Percentiles rank a stretch among this genome's conserved stretches.
Conservation (phyloP, 768 basidiomycete species). For the Coprinopsis sp. region DNA sequence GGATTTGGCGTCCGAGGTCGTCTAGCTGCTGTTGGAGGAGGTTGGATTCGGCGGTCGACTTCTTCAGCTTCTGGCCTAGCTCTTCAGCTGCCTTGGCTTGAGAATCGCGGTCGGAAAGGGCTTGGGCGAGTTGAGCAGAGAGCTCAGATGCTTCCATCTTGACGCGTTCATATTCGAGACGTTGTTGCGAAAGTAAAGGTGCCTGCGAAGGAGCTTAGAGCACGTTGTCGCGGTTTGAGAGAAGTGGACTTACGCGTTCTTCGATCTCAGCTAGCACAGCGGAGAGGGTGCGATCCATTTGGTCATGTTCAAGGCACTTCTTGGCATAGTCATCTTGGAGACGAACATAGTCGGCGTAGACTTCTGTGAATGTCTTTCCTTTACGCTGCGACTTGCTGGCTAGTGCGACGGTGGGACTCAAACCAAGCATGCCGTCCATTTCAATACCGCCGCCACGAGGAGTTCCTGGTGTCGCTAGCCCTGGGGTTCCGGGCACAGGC, state of each 20-base stretch:
- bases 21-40: slow-evolving; percentile 71
- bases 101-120: slow-evolving; percentile 71
- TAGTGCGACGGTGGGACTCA: slow-evolving; percentile 87
- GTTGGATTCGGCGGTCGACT: slow-evolving; percentile 56
- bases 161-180: slow-evolving; percentile 81
- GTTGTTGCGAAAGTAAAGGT: slow-evolving; percentile 86
- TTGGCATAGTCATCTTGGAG: slow-evolving; percentile 77
- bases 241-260: slow-evolving; percentile 59
- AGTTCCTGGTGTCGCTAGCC: slow-evolving; percentile 33
- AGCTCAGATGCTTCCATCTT: slow-evolving; percentile 77
- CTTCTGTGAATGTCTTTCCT: slow-evolving; percentile 90
- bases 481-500: slow-evolving; percentile 53
- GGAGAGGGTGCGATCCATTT: slow-evolving; percentile 77
- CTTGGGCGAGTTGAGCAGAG: slow-evolving; percentile 70
- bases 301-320: slow-evolving; percentile 78
- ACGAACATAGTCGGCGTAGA: slow-evolving; percentile 86
- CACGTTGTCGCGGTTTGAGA: neutral
- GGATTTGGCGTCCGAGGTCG: slow-evolving; percentile 83
- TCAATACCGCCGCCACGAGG: slow-evolving; percentile 29
- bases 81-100: slow-evolving; percentile 54
- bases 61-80: slow-evolving; percentile 55
- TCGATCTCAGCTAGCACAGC: slow-evolving; percentile 86
- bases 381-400: slow-evolving; percentile 75
- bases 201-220: slow-evolving; percentile 48
- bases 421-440: slow-evolving; percentile 55